phyloP scores from a whole-genome alignment of 2,329 filamentous ascomycete species.

The Chaetomium globosum region DNA sequence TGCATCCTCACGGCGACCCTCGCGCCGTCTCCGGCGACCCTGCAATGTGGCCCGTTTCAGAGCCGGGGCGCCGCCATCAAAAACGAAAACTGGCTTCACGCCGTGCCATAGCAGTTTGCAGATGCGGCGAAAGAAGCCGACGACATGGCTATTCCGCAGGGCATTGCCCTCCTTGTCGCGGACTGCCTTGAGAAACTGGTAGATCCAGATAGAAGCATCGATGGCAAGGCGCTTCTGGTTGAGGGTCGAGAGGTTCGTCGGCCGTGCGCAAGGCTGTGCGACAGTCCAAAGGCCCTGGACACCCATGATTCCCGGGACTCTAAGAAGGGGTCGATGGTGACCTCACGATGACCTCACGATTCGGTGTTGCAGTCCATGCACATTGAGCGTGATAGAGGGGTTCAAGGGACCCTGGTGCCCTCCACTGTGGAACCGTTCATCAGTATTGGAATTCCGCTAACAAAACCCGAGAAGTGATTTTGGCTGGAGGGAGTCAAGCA shows the following conservation, averaged over 20 bases:
- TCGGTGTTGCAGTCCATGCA: neutral
- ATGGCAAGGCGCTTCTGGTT: slow-evolving; percentile 96
- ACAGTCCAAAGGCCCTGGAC: slow-evolving; percentile 98
- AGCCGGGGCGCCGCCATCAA: slow-evolving; percentile 89
- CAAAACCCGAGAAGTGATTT: neutral
- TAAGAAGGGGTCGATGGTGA: neutral
- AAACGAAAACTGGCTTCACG: slow-evolving; percentile 95
- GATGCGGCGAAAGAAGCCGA: slow-evolving; percentile 97
- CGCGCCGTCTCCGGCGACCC: slow-evolving; percentile 73
- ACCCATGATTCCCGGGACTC: slow-evolving; percentile 69
- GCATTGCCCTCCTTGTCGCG: slow-evolving; percentile 98
- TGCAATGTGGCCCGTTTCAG: slow-evolving; percentile 91
- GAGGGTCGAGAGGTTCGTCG: slow-evolving; percentile 92
- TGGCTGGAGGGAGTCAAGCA: neutral
- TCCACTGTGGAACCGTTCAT: neutral
- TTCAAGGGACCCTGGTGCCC: slow-evolving; percentile 22
- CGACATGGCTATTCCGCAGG: slow-evolving; percentile 89
- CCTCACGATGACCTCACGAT: neutral
- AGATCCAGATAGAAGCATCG: slow-evolving; percentile 99
- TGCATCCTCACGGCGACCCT: slow-evolving; percentile 91
- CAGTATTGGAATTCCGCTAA: neutral
- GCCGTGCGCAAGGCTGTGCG: slow-evolving; percentile 89
- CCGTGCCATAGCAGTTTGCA: slow-evolving; percentile 97
- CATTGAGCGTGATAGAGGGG: neutral
- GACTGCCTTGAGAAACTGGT: slow-evolving; percentile 98